Base-by-base conservation (phyloP, 179 eudicot genomes). In the Camellia oleifera region DNA sequence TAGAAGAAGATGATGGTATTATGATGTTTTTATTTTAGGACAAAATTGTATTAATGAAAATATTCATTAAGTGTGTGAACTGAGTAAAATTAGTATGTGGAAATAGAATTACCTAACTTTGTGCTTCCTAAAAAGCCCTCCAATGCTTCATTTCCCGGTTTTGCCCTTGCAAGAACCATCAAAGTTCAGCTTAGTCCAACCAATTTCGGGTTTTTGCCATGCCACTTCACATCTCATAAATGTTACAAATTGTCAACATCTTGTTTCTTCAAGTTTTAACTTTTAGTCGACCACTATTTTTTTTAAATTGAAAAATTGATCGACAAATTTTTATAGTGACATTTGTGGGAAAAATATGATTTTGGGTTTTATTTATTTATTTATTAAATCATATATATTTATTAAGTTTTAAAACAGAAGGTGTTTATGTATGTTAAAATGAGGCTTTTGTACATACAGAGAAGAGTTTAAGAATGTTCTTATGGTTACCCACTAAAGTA, bases 141-240 rank as follows among this genome's bases (percentile, higher is more conserved):
- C 98, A 1, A 96, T 91, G 91, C 98, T 96, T 46, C 90, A 80
- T 74, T 82, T 88, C 40, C 98, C 93, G 0, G 87, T 85, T 63
- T 85, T 86, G 18, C 86, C 86, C 77, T 85, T 92, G 79, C 86
- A 88, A 0, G 99, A 96, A 4, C 99, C 99, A 26, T 95, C 99
- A 20, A 87, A 94, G 83, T 95, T 95, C 20, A 94, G 44, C 75
- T 95, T 95, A 0, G 91, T 90, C 96, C 99, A 95, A 4, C 99
- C 99, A 0, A 17, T 80, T 83, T 86, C 83, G 5, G 99, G 99
- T 81, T 88, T 95, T 78, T 86, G 78, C 98, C 98, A 95, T 81
- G 87, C 58, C 64, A 94, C 92, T 66, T 62, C 56, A 45, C 73
- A 46, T 72, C 74, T 78, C 63, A 78, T 23, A 45, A 78, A 78